Percentiles rank a stretch among this genome's conserved stretches.
Evolutionary conservation across 257 asterid species (phyloP).

Genomic region (Cynanchum wilfordii): DNA sequence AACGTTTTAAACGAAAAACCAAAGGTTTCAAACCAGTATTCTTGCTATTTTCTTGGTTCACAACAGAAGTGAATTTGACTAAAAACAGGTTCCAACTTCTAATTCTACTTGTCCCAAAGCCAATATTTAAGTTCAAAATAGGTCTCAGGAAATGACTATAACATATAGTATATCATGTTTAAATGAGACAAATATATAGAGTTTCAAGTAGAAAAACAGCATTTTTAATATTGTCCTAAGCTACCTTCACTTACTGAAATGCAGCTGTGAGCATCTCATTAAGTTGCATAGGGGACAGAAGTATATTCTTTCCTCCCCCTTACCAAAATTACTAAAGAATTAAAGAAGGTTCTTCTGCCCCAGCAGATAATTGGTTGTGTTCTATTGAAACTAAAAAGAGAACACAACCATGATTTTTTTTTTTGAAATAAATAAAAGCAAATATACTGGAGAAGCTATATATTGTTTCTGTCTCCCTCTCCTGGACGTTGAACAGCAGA

Average conservation of each 20-base stretch:
- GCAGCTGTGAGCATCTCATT: neutral
- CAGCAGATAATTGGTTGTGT: slow-evolving; percentile 5
- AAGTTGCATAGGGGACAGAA: neutral
- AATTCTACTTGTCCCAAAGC: too few species aligned
- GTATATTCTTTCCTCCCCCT: neutral
- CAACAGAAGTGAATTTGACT: too few species aligned
- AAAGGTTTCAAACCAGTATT: too few species aligned
- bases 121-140: too few species aligned
- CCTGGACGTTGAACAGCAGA: neutral
- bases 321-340: neutral
- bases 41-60: too few species aligned
- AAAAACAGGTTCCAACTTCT: too few species aligned
- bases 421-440: neutral
- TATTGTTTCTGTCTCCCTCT: neutral
- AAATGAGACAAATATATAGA: too few species aligned
- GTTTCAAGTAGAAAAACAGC: too few species aligned
- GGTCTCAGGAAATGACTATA: too few species aligned
- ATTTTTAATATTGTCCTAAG: neutral
- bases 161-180: too few species aligned
- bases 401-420: slow-evolving; percentile 16
- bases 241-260: neutral
- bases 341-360: neutral
- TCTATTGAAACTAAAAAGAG: slow-evolving; percentile 11
- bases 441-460: slow-evolving; percentile 1
- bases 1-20: too few species aligned